Percentiles rank a stretch among this genome's conserved stretches.
phyloP scores from a whole-genome alignment of 169 alveolate species.

The Cyclospora cayetanensis region DNA sequence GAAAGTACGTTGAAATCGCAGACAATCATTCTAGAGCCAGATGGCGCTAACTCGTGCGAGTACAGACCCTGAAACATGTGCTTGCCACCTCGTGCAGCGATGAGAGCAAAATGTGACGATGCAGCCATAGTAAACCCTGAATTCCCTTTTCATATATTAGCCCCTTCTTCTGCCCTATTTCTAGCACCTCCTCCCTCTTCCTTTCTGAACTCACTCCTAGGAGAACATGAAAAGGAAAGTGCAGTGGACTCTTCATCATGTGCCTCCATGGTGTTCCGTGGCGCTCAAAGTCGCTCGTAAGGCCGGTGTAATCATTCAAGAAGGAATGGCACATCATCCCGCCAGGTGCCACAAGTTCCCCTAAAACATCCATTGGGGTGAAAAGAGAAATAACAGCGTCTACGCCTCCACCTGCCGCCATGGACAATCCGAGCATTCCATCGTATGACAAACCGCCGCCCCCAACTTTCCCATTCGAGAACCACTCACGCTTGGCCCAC shows the following conservation, averaged over 20 bases:
- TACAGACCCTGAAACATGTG: no score
- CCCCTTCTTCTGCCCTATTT: no score
- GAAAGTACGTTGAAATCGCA: no score
- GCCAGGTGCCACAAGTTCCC: conserved; percentile 79
- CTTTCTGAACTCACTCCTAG: no score
- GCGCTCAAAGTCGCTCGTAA: conserved; percentile 76
- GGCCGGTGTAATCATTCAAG: conserved; percentile 76
- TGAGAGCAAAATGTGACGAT: no score
- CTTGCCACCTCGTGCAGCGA: no score
- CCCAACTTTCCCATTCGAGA: conserved; percentile 75
- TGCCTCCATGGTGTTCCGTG: conserved; percentile 77
- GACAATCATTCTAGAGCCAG: no score
- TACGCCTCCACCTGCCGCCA: conserved; percentile 73
- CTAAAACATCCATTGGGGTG: conserved; percentile 77
- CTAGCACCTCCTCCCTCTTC: no score
- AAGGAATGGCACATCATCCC: conserved; percentile 76
- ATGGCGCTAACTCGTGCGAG: no score
- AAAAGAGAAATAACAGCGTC: conserved; percentile 70
- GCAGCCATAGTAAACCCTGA: no score
- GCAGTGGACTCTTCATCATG: conserved; percentile 64
- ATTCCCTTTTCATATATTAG: no score
- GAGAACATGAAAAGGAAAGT: background rate
- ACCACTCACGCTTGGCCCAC: conserved; percentile 77
- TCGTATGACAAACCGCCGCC: conserved; percentile 80
- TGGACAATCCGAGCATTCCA: conserved; percentile 79